phyloP scores from a whole-genome alignment of 768 basidiomycete species.

The Roridomyces roridus region DNA sequence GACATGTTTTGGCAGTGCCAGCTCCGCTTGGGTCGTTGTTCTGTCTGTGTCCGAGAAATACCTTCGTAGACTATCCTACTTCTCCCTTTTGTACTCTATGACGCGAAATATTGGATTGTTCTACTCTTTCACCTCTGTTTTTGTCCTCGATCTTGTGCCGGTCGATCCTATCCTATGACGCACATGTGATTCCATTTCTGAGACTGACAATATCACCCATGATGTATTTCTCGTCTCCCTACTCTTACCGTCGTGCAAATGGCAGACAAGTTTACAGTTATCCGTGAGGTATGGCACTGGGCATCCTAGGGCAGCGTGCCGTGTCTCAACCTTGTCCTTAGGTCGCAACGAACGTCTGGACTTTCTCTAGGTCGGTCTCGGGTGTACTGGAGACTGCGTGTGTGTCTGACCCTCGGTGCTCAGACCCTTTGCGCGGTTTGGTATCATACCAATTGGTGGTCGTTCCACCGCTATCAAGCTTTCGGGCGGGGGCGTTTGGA shows the following conservation, averaged over 20 bases:
- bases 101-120: too few relatives aligned
- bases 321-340: not conserved
- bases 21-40: too few relatives aligned
- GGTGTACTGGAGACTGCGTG: not conserved
- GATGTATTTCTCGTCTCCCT: not conserved
- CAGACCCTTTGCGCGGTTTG: constrained; percentile 73
- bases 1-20: too few relatives aligned
- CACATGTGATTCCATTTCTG: too few relatives aligned
- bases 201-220: not conserved
- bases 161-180: too few relatives aligned
- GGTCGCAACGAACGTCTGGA: constrained; percentile 21
- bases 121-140: too few relatives aligned
- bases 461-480: constrained; percentile 84
- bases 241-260: not conserved
- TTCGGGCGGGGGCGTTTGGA: constrained; percentile 72
- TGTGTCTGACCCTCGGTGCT: not conserved
- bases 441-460: constrained; percentile 78
- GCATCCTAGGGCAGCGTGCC: not conserved
- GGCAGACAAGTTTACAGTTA: constrained; percentile 8
- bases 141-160: too few relatives aligned
- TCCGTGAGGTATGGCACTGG: constrained; percentile 9
- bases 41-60: too few relatives aligned
- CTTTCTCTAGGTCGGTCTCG: constrained; percentile 15
- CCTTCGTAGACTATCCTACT: too few relatives aligned
- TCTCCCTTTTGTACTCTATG: too few relatives aligned